Evolutionary conservation across 441 rosid genomes (phyloP).

Genomic region (Euphorbia celastroides): DNA sequence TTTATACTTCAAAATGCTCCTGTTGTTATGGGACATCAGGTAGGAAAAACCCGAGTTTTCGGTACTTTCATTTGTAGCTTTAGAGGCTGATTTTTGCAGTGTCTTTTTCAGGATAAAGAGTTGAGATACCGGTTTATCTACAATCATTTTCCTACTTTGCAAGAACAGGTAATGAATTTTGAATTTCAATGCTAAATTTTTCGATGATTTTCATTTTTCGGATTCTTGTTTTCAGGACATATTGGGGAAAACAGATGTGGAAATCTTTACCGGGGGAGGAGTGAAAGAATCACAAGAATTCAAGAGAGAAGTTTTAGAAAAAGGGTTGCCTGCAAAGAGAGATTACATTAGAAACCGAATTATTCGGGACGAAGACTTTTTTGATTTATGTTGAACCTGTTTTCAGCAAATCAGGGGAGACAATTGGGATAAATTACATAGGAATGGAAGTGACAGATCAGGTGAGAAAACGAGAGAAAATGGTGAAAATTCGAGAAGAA

Average conservation of each 20-base stretch:
- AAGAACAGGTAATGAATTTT: constrained; percentile 62
- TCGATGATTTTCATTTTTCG: not conserved
- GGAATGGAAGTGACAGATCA: constrained; percentile 98
- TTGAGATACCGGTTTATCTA: constrained; percentile 85
- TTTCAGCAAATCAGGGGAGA: constrained; percentile 76
- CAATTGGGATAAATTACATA: constrained; percentile 89
- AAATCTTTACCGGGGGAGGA: constrained; percentile 85
- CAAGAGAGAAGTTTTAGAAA: constrained; percentile 85
- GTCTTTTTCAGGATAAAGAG: constrained; percentile 70
- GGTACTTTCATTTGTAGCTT: not conserved
- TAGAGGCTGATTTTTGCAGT: constrained; percentile 10
- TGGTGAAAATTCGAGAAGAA: constrained; percentile 86
- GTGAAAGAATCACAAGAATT: constrained; percentile 93
- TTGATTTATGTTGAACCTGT: constrained; percentile 93
- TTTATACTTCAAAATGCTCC: constrained; percentile 95
- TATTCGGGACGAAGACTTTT: constrained; percentile 86
- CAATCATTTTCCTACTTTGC: constrained; percentile 78
- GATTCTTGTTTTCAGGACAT: constrained; percentile 52
- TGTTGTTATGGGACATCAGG: constrained; percentile 95
- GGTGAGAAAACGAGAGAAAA: constrained; percentile 83
- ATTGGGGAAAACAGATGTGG: constrained; percentile 83
- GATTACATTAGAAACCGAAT: constrained; percentile 77
- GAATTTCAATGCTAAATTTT: constrained; percentile 21
- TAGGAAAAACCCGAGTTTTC: constrained; percentile 17
- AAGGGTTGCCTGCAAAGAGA: constrained; percentile 86